Conservation (phyloP, 2,329 filamentous ascomycete genomes). For the Fusarium sarcochroum region DNA sequence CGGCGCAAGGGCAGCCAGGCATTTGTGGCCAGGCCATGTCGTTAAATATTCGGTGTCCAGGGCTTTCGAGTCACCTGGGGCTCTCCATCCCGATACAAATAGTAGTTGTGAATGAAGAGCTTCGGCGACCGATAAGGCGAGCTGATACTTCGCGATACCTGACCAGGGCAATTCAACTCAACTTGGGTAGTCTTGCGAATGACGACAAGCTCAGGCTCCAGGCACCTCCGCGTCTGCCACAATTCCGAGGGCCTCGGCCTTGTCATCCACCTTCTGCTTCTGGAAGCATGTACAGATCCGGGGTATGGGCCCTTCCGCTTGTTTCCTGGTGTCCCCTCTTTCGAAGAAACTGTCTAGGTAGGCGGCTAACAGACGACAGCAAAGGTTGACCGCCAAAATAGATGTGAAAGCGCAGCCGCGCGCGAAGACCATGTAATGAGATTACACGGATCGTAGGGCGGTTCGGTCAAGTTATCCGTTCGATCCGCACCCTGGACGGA, state of each 20-base stretch:
- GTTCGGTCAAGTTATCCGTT: constrained; percentile 34
- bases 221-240: constrained; percentile 15
- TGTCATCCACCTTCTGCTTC: constrained; percentile 42
- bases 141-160: constrained; percentile 4
- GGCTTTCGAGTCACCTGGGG: neutral
- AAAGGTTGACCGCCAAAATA: constrained; percentile 6
- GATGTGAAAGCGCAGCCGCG: constrained; percentile 23
- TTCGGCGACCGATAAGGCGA: neutral
- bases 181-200: constrained; percentile 22
- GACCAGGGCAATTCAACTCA: constrained; percentile 11
- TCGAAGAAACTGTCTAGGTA: constrained; percentile 10
- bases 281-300: constrained; percentile 31
- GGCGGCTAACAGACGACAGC: constrained; percentile 18
- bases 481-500: constrained; percentile 26
- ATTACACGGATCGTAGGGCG: constrained; percentile 21
- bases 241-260: constrained; percentile 9
- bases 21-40: neutral
- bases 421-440: constrained; percentile 30
- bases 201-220: constrained; percentile 5
- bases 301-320: constrained; percentile 11
- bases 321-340: constrained; percentile 6
- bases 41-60: neutral
- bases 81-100: neutral
- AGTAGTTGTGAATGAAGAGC: neutral
- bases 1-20: neutral